These are phyloP conservation scores for Eragrostis tef DNA, from an alignment of 202 grass and related monocot species.

Conservation along the genomic window DNA sequence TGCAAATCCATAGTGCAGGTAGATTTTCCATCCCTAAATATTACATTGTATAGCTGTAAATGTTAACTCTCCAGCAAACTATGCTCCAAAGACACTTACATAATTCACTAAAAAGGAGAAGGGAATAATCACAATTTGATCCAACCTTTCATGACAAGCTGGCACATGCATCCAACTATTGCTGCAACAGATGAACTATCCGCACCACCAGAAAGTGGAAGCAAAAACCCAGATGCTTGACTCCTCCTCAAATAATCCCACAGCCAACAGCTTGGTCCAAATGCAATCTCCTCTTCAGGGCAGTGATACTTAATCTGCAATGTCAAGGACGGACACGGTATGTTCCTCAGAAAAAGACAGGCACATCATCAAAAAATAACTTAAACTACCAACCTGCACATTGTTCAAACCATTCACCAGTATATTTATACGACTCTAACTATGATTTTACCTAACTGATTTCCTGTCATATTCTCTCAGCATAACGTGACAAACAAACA, in stretches of 20 bases:
- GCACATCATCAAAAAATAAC: slow-evolving; percentile 11
- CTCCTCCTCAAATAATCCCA: slow-evolving; percentile 99
- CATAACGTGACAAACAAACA: not conserved
- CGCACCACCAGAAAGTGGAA: slow-evolving; percentile 94
- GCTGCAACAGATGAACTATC: slow-evolving; percentile 98
- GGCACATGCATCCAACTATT: slow-evolving; percentile 96
- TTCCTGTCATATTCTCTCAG: slow-evolving; percentile 20
- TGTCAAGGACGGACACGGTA: not conserved
- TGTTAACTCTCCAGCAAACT: not conserved
- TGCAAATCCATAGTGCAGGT: slow-evolving; percentile 1
- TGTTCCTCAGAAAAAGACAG: not conserved
- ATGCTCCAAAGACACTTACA: slow-evolving; percentile 24
- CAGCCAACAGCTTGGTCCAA: slow-evolving; percentile 97
- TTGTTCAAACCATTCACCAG: slow-evolving; percentile 9
- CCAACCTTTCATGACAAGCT: slow-evolving; percentile 90
- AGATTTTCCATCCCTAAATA: not conserved
- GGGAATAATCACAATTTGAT: slow-evolving; percentile 17
- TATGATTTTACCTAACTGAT: not conserved
- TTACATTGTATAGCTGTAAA: not conserved
- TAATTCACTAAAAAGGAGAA: not conserved
- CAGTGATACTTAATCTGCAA: slow-evolving; percentile 77
- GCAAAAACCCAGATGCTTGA: slow-evolving; percentile 89
- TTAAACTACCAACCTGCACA: slow-evolving; percentile 3
- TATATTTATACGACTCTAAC: not conserved
- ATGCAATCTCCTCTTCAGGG: slow-evolving; percentile 94